Base-by-base conservation (phyloP, 2,329 filamentous ascomycete species). In the Stagonosporopsis chrysanthemi region DNA sequence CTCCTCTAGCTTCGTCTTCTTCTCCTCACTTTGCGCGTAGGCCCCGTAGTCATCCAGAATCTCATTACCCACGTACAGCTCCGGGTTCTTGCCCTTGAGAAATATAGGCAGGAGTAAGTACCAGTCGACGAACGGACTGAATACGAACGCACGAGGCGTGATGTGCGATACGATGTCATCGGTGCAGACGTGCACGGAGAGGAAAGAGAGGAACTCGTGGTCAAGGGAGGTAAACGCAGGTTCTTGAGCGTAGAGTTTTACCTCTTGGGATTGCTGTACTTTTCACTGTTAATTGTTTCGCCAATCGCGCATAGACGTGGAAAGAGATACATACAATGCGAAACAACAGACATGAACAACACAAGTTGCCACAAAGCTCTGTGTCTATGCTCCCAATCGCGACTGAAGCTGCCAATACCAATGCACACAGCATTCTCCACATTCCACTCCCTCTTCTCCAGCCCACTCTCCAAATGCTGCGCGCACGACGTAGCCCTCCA, bases 91-190 rank as follows among this genome's bases (percentile, higher is more conserved):
- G 2, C 36, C 60, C 24, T 63, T 61, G 19, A 77, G 46, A 41
- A 76, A 75, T 0, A 63, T 42, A 0, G 73, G 71, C 1, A 76
- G 60, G 0, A 76, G 64, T 15, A 77, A 49, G 28, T 65, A 66
- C 69, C 74, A 76, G 15, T 77, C 74, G 23, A 77, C 69, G 31
- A 77, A 77, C 0, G 75, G 75, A 28, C 72, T 71, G 52, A 67
- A 77, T 3, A 77, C 65, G 29, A 77, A 75, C 1, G 69, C 61
- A 0, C 36, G 24, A 0, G 53, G 12, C 0, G 63, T 52, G 17
- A 77, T 72, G 19, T 68, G 58, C 0, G 51, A 47, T 29, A 71
- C 62, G 15, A 72, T 64, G 6, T 48, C 42, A 0, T 61, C 41
- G 2, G 56, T 4, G 0, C 67, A 45, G 2, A 68, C 56, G 0